Evolutionary conservation across 441 rosid species (phyloP).

Genomic region (Cnidoscolus chayamansa): DNA sequence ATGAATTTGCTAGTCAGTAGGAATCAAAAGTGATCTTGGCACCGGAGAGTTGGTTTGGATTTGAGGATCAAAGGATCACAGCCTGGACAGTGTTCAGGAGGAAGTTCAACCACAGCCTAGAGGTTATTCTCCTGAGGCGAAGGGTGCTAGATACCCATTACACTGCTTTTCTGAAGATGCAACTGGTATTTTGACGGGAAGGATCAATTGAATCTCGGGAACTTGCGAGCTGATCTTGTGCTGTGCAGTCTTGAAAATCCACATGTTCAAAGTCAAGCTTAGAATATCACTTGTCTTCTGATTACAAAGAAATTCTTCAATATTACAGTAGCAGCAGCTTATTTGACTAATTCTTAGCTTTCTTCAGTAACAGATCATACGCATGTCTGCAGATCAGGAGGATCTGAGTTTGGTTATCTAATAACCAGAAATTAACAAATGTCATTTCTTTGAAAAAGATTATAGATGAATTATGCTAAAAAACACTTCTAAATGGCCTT

Average conservation of each 20-base stretch:
- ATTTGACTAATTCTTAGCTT: too few relatives aligned
- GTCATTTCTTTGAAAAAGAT: too few relatives aligned
- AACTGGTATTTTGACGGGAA: constrained; percentile 45
- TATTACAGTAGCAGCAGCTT: constrained; percentile 23
- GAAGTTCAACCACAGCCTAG: constrained; percentile 58
- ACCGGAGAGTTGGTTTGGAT: constrained; percentile 63
- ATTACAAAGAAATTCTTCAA: constrained; percentile 63
- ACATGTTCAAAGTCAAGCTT: constrained; percentile 30
- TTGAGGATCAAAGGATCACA: constrained; percentile 74
- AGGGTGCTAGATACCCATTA: constrained; percentile 40
- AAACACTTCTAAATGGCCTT: not conserved
- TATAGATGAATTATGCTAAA: too few relatives aligned
- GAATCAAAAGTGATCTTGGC: constrained; percentile 60
- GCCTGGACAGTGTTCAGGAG: constrained; percentile 63
- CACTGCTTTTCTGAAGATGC: constrained; percentile 74
- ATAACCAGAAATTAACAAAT: too few relatives aligned
- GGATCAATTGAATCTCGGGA: constrained; percentile 54
- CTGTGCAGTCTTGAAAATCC: constrained; percentile 50
- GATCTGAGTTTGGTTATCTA: too few relatives aligned
- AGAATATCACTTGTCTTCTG: constrained; percentile 54
- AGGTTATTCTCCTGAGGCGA: constrained; percentile 59
- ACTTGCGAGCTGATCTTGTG: constrained; percentile 57
- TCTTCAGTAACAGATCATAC: too few relatives aligned
- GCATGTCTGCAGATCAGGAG: too few relatives aligned
- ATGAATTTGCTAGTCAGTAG: constrained; percentile 53